Percentiles rank a stretch among this genome's conserved stretches.
phyloP scores from a whole-genome alignment of 805 yeast genomes.

The Pichia paraexigua region DNA sequence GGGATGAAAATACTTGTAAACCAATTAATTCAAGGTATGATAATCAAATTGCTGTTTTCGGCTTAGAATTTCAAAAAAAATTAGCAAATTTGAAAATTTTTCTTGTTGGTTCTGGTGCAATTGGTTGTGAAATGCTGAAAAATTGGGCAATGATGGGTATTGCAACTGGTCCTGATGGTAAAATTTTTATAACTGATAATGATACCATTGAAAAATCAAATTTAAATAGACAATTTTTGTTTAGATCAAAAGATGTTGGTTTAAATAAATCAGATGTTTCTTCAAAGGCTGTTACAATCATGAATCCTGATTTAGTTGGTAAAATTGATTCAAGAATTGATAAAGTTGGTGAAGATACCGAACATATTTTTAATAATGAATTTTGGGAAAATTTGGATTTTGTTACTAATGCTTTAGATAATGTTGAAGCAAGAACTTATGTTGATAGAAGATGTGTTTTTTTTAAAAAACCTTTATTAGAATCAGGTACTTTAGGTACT shows the following conservation, averaged over 20 bases:
- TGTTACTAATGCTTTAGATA: slow-evolving; percentile 95
- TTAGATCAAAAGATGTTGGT: slow-evolving; percentile 93
- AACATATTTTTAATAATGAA: slow-evolving; percentile 69
- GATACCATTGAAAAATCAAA: slow-evolving; percentile 95
- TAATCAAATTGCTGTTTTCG: slow-evolving; percentile 92
- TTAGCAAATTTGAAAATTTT: slow-evolving; percentile 76
- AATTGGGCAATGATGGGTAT: slow-evolving; percentile 97
- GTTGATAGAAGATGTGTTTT: slow-evolving; percentile 96
- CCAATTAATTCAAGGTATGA: slow-evolving; percentile 84
- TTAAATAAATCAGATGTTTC: slow-evolving; percentile 86
- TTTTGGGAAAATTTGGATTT: slow-evolving; percentile 83
- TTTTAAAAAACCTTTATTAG: slow-evolving; percentile 82
- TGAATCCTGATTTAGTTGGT: slow-evolving; percentile 80
- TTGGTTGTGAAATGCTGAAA: slow-evolving; percentile 97
- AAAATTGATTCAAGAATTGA: slow-evolving; percentile 72
- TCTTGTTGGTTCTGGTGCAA: slow-evolving; percentile 96
- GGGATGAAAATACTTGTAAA: slow-evolving; percentile 63
- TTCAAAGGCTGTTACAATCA: slow-evolving; percentile 67
- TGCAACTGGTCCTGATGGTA: slow-evolving; percentile 86
- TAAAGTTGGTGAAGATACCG: slow-evolving; percentile 92
- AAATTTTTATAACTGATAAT: slow-evolving; percentile 80
- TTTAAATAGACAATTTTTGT: slow-evolving; percentile 91
- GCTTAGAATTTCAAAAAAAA: slow-evolving; percentile 63
- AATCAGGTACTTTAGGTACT: slow-evolving; percentile 96
- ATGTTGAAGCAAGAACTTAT: slow-evolving; percentile 95